Base-by-base conservation (phyloP, 495 filamentous ascomycete species). In the Annulohypoxylon stygium region DNA sequence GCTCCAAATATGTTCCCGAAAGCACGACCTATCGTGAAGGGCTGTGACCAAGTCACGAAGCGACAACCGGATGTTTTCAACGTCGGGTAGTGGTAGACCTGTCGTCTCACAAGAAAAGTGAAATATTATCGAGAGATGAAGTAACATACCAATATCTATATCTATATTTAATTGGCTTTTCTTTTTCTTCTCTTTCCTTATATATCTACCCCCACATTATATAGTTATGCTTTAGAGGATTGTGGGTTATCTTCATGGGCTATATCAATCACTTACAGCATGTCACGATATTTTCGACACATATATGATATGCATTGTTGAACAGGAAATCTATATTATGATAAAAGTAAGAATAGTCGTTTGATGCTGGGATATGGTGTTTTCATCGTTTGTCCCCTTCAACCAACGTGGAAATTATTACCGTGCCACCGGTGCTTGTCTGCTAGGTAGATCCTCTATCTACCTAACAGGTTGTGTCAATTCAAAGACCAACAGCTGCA, bases 211-310 rank as follows among this genome's bases (percentile, higher is more conserved):
- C 20, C 30, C 58, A 51, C 26, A 36, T 54, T 55, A 69, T 62
- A 37, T 43, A 48, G 11, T 60, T 55, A n/a, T 25, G 50, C 14
- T 18, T 36, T 58, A 65, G 59, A 58, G 41, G 34, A 58, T n/a
- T n/a, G 25, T 55, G 70, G 16, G 45, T 30, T 67, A 33, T 65
- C 57, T 64, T 39, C 30, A 41, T 67, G 71, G 53, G 50, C 37
- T 30, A 61, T 70, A 63, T 34, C 37, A 67, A 25, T 66, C 25
- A 60, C 60, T 60, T 34, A 18, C 50, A 14, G 54, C 20, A 67
- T 62, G 53, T 66, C 48, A 62, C 41, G n/a, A 36, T 62, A 39
- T 45, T 30, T 39, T 58, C 33, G 26, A 65, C 47, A 61, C 48
- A 55, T 58, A 63, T 6, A n/a, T 50, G 1, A 48, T 12, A 55